Evolutionary conservation across 1,284 basidiomycete genomes (phyloP).

Genomic region (Marasmius tenuissimus): DNA sequence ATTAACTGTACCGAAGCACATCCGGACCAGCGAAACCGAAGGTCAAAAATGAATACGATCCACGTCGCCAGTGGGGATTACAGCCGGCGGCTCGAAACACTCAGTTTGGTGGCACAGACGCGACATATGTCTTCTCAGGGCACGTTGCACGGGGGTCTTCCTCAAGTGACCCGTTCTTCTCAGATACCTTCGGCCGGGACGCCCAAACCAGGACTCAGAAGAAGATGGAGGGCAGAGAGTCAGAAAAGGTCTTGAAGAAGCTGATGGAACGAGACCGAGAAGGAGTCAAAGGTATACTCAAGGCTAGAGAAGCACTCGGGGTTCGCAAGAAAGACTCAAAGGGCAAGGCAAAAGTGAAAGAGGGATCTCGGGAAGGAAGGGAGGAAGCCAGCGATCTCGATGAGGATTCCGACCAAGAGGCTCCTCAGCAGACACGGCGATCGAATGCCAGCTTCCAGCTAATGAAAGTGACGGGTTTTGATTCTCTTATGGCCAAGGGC

Average conservation of each 20-base stretch:
- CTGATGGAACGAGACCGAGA: conserved; percentile 63
- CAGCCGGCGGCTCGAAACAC: conserved; percentile 43
- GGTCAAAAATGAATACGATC: conserved; percentile 63
- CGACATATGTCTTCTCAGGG: conserved; percentile 84
- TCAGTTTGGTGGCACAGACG: conserved; percentile 34
- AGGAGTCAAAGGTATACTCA: conserved; percentile 59
- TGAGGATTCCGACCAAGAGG: conserved; percentile 12
- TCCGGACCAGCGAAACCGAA: conserved; percentile 53
- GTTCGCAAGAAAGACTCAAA: conserved; percentile 26
- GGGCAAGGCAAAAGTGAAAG: conserved; percentile 27
- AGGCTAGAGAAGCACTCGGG: conserved; percentile 47
- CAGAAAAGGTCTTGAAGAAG: conserved; percentile 57
- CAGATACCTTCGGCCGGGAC: conserved; percentile 72
- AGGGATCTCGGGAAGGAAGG: conserved; percentile 16
- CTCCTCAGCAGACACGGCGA: conserved; percentile 5
- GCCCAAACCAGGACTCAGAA: conserved; percentile 73
- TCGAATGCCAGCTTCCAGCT: conserved; percentile 25
- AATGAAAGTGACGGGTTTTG: conserved; percentile 72
- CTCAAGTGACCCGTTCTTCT: conserved; percentile 28
- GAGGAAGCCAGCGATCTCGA: conserved; percentile 9
- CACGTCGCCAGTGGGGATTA: conserved; percentile 68
- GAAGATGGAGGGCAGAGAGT: conserved; percentile 54
- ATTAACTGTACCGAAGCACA: conserved; percentile 45
- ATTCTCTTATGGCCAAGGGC: conserved; percentile 50
- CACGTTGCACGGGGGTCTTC: conserved; percentile 53